These are phyloP conservation scores for Chrysosporium queenslandicum DNA, from an alignment of 2,329 filamentous ascomycete genomes.

Conservation along the genomic window DNA sequence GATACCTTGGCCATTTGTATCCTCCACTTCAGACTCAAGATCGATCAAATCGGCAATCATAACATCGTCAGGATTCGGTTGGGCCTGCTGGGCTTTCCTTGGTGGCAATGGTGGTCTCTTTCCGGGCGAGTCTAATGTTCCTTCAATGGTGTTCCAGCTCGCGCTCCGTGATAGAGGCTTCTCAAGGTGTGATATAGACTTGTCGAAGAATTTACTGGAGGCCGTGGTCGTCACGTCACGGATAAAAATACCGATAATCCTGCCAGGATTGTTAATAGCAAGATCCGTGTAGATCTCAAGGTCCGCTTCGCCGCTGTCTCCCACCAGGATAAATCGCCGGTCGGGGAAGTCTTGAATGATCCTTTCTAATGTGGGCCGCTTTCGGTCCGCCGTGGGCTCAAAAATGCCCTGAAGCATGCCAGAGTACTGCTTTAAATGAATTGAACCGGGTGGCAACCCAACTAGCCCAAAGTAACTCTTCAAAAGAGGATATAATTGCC, in stretches of 20 bases:
- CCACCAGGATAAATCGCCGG: constrained; percentile 79
- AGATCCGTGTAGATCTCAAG: constrained; percentile 94
- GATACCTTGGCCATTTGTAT: not conserved
- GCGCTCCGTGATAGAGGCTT: constrained; percentile 19
- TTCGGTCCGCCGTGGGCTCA: constrained; percentile 89
- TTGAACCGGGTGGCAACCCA: constrained; percentile 73
- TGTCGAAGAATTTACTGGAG: constrained; percentile 66
- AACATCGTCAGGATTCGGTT: constrained; percentile 14
- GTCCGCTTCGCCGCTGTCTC: constrained; percentile 93
- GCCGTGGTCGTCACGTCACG: constrained; percentile 83
- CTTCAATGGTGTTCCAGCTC: constrained; percentile 22
- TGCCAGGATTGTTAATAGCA: constrained; percentile 70
- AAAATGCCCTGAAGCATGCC: constrained; percentile 98
- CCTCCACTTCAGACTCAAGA: constrained; percentile 22
- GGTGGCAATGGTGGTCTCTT: constrained; percentile 35
- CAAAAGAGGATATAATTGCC: constrained; percentile 89
- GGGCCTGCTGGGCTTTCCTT: constrained; percentile 23
- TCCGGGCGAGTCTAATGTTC: constrained; percentile 22
- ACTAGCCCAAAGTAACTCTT: constrained; percentile 73
- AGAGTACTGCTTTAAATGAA: constrained; percentile 91
- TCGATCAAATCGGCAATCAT: constrained; percentile 33
- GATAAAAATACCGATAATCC: constrained; percentile 82
- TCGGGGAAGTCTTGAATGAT: constrained; percentile 84
- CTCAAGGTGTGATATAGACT: constrained; percentile 38
- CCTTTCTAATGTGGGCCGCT: constrained; percentile 75